Evolutionary conservation across 202 grass and related monocot species (phyloP).

Genomic region (Setaria viridis): DNA sequence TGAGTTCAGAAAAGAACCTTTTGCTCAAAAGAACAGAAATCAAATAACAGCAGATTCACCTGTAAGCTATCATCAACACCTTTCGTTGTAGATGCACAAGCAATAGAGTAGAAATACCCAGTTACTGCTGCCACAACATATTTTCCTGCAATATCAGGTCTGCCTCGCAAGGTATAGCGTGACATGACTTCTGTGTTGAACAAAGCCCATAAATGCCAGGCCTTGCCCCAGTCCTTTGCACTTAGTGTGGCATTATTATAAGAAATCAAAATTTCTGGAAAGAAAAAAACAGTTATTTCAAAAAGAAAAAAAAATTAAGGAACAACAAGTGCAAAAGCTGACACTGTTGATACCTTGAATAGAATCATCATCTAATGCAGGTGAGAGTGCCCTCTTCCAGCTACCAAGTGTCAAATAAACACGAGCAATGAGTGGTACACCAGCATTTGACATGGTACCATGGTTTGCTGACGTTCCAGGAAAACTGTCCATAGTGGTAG

Average conservation of each 20-base stretch:
- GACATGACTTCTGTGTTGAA: constrained; percentile 99
- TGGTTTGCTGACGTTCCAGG: constrained; percentile 47
- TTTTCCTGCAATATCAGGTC: constrained; percentile 74
- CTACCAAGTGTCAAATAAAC: constrained; percentile 94
- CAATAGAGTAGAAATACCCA: constrained; percentile 98
- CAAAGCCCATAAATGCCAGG: constrained; percentile 97
- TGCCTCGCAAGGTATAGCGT: constrained; percentile 78
- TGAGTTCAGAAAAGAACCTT: constrained; percentile 3
- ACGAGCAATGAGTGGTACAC: constrained; percentile 85
- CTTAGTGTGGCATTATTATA: constrained; percentile 87
- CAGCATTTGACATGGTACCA: constrained; percentile 54
- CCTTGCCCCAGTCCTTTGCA: constrained; percentile 94
- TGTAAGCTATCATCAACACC: constrained; percentile 97
- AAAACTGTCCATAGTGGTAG: constrained; percentile 60
- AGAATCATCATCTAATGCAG: constrained; percentile 87
- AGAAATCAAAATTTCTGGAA: constrained; percentile 83
- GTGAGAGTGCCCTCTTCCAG: constrained; percentile 93
- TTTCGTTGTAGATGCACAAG: constrained; percentile 91
- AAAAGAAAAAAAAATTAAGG: not conserved
- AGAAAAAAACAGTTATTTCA: constrained; percentile 34
- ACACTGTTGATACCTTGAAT: constrained; percentile 68
- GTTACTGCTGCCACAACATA: constrained; percentile 98
- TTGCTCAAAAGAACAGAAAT: constrained; percentile 19
- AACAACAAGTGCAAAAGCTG: constrained; percentile 15
- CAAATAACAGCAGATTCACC: constrained; percentile 55